These are phyloP conservation scores for Clonostachys chloroleuca DNA, from an alignment of 2,329 filamentous ascomycete genomes.

Conservation along the genomic window DNA sequence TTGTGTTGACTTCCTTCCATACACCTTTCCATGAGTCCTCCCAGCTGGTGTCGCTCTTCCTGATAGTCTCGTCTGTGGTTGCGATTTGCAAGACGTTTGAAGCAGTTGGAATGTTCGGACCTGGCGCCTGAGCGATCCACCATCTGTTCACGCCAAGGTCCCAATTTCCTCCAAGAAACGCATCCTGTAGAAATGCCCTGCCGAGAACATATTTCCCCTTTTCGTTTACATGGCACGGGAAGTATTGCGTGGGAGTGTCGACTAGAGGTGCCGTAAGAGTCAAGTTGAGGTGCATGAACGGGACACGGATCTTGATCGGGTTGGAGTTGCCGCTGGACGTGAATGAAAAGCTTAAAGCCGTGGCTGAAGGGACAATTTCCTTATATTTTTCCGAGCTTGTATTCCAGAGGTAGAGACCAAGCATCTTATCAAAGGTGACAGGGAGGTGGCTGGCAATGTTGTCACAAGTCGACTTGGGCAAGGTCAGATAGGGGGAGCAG, in stretches of 20 bases:
- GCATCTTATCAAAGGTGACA: slow-evolving; percentile 22
- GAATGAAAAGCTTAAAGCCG: slow-evolving; percentile 33
- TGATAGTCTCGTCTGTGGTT: slow-evolving; percentile 9
- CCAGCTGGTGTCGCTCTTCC: slow-evolving; percentile 19
- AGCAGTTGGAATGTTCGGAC: slow-evolving; percentile 17
- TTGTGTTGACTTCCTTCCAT: slow-evolving; percentile 15
- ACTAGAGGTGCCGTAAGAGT: slow-evolving; percentile 29
- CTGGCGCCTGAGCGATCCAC: slow-evolving; percentile 34
- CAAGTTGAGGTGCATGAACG: slow-evolving; percentile 24
- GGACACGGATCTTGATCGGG: slow-evolving; percentile 8
- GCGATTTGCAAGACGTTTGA: background rate
- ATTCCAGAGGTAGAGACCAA: slow-evolving; percentile 37
- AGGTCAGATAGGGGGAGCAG: slow-evolving; percentile 31
- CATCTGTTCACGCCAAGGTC: slow-evolving; percentile 14
- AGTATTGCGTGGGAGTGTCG: slow-evolving; percentile 25
- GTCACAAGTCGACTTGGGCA: slow-evolving; percentile 33
- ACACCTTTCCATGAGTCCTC: slow-evolving; percentile 21
- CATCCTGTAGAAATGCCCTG: slow-evolving; percentile 39
- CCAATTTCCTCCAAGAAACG: slow-evolving; percentile 37
- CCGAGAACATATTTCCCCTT: slow-evolving; percentile 24
- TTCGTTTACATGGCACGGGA: slow-evolving; percentile 30
- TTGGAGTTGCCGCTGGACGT: slow-evolving; percentile 17
- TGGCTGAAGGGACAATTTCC: slow-evolving; percentile 30
- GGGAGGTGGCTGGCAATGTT: slow-evolving; percentile 28
- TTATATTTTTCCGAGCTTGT: slow-evolving; percentile 21